These are phyloP conservation scores for Tricholoma saponaceum DNA, from an alignment of 768 basidiomycete species.

Conservation along the genomic window DNA sequence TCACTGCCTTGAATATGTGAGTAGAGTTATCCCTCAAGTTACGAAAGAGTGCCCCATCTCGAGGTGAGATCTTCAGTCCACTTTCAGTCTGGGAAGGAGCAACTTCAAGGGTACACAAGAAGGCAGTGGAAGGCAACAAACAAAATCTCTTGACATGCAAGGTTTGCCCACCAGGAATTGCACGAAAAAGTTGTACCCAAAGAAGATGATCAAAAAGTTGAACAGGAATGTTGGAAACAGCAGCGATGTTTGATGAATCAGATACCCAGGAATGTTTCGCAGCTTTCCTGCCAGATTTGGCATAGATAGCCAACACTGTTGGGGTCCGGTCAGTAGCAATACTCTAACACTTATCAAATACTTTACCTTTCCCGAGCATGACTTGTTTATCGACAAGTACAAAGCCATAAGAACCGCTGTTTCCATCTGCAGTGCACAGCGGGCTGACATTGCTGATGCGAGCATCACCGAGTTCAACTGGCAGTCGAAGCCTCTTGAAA, in stretches of 20 bases:
- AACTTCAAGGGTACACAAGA: background rate
- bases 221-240: background rate
- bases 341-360: too few species aligned
- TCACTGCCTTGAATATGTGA: background rate
- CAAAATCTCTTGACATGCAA: background rate
- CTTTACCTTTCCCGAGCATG: background rate
- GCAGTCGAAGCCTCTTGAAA: background rate
- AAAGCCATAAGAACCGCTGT: background rate
- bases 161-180: background rate
- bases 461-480: background rate
- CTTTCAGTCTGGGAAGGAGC: background rate
- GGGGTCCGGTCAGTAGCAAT: too few species aligned
- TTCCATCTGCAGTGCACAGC: background rate
- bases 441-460: background rate
- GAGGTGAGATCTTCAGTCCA: background rate
- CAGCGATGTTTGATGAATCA: background rate
- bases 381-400: background rate
- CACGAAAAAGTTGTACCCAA: background rate
- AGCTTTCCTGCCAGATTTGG: background rate
- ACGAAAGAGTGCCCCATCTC: background rate
- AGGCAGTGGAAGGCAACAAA: background rate
- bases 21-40: background rate
- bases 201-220: background rate
- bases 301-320: background rate
- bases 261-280: background rate